These are phyloP conservation scores for Murraya koenigii DNA, from an alignment of 345 rosid species.

Conservation along the genomic window DNA sequence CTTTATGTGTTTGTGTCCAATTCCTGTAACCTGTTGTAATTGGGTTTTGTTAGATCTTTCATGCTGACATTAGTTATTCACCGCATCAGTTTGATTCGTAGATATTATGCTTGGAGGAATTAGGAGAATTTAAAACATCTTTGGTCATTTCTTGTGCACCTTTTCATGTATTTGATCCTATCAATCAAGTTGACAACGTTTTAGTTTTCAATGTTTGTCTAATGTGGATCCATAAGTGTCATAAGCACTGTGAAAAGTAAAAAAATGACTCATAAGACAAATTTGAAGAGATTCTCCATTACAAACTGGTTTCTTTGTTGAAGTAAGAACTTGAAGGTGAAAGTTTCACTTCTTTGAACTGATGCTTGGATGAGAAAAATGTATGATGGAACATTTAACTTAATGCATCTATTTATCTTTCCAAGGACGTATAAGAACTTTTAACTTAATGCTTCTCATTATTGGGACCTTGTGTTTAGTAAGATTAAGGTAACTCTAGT, in stretches of 20 bases:
- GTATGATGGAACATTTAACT: background rate
- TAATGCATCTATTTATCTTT: background rate
- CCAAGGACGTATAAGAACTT: background rate
- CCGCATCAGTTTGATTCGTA: background rate
- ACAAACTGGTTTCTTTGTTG: background rate
- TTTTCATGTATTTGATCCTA: background rate
- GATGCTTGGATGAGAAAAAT: background rate
- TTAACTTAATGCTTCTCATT: background rate
- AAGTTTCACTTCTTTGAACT: background rate
- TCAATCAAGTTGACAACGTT: background rate
- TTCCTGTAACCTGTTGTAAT: background rate
- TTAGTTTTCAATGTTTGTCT: background rate
- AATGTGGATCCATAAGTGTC: background rate
- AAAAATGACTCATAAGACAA: background rate
- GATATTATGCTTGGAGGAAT: background rate
- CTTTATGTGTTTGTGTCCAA: background rate
- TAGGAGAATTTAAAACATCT: background rate
- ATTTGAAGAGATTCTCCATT: background rate
- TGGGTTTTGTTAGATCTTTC: background rate
- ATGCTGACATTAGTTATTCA: background rate
- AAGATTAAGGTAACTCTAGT: background rate
- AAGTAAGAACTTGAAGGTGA: background rate
- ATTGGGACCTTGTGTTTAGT: background rate
- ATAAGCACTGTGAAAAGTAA: background rate
- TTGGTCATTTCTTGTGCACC: background rate